Evolutionary conservation across 1,284 basidiomycete species (phyloP), one percentile per base, ranked within the genome.

Genomic region (Hemileccinum hortonii): DNA sequence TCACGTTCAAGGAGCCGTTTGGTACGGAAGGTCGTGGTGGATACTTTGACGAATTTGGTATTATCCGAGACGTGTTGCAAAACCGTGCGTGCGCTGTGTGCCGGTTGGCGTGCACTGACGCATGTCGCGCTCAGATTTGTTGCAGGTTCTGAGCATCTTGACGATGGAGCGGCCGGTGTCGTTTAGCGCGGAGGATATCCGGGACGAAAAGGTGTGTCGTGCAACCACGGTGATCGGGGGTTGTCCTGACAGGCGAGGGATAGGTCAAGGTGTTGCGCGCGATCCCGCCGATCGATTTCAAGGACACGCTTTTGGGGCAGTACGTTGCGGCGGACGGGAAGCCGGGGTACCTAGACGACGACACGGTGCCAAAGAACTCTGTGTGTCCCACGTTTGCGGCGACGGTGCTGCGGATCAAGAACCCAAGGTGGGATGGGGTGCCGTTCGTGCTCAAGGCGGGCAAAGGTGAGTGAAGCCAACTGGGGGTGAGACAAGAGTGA

Each of bases 131-230:
- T 16, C 61, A 98, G 94, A 98, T 75, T 75, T 98, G 62, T 73
- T 96, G 62, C 94, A 98, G 75, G 92, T 96, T 30, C 78, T 98
- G 57, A 94, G 88, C 58, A 84, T 98, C 60, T 73, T 98, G 60
- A 88, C 94, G 21, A 98, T 98, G 94, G 94, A 98, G 70, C 85
- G 94, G 38, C 95, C 94, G 4, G 93, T 97, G n/a, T 97, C 94
- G 3, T 98, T 98, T 73, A 83, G 91, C 10, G 86, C 94, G 33
- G 94, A 98, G 73, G 94, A 98, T 69, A 93, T 98, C 64, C 91
- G 95, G 59, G 93, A 98, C 69, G 95, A 98, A 74, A 98, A 98
- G 86, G 92, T 89, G 60, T 54, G 57, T 42, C 47, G 49, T 54
- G 50, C 47, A 35, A 51, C 45, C 19, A 48, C 58, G 56, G 56